Evolutionary conservation across 2,329 filamentous ascomycete species (phyloP).

Genomic region (Atkinsonella hypoxylon): DNA sequence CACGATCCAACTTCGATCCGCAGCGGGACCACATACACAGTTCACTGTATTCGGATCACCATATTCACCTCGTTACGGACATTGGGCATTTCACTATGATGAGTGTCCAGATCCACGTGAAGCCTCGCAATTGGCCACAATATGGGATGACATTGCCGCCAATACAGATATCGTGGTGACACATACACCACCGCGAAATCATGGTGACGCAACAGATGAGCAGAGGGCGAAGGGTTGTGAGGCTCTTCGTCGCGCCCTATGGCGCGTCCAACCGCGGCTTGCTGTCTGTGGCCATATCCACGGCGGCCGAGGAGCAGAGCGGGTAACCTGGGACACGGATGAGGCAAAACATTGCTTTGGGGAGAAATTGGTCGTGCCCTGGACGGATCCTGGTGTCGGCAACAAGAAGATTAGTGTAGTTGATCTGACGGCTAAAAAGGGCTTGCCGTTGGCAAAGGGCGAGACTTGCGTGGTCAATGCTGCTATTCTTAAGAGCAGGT

Average conservation of each 20-base stretch:
- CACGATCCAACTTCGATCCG: slow-evolving; percentile 40
- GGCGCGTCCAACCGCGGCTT: slow-evolving; percentile 49
- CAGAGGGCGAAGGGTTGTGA: slow-evolving; percentile 44
- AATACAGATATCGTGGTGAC: slow-evolving; percentile 57
- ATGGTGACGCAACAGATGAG: slow-evolving; percentile 39
- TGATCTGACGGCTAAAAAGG: slow-evolving; percentile 40
- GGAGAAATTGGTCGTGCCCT: slow-evolving; percentile 32
- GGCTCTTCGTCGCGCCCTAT: slow-evolving; percentile 42
- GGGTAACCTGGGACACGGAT: slow-evolving; percentile 46
- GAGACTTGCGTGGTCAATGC: slow-evolving; percentile 77
- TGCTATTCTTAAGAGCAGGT: slow-evolving; percentile 57
- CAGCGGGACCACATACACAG: slow-evolving; percentile 41
- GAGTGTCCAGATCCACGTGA: slow-evolving; percentile 12
- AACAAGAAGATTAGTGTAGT: slow-evolving; percentile 50
- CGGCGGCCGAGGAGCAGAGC: slow-evolving; percentile 50
- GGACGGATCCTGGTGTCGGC: slow-evolving; percentile 46
- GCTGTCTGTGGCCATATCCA: slow-evolving; percentile 65
- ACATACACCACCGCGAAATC: slow-evolving; percentile 52
- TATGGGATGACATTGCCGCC: slow-evolving; percentile 52
- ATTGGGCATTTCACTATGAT: slow-evolving; percentile 59
- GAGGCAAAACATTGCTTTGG: slow-evolving; percentile 27
- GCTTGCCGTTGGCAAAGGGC: slow-evolving; percentile 6
- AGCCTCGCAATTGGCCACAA: slow-evolving; percentile 14
- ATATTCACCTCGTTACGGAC: slow-evolving; percentile 41
- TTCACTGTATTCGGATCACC: slow-evolving; percentile 65